phyloP scores from a whole-genome alignment of 2,329 filamentous ascomycete species.

The Aureobasidium lini region DNA sequence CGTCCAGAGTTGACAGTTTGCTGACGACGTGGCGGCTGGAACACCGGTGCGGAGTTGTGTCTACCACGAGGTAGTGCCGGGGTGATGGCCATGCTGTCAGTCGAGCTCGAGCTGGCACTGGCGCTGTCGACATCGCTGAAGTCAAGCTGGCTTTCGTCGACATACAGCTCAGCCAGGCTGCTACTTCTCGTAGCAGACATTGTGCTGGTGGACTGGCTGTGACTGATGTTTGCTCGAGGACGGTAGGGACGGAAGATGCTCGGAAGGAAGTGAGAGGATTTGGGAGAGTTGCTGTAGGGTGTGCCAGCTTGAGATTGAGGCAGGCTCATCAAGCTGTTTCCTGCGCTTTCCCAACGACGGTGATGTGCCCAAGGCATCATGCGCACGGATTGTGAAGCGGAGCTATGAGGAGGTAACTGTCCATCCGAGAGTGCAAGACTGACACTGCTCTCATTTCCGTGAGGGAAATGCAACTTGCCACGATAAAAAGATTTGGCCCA shows the following conservation, averaged over 20 bases:
- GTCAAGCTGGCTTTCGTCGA: slow-evolving; percentile 6
- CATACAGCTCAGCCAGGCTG: slow-evolving; percentile 8
- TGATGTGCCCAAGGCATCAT: slow-evolving; percentile 10
- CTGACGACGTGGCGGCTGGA: slow-evolving; percentile 1
- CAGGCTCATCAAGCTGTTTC: slow-evolving; percentile 6
- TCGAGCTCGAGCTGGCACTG: not conserved
- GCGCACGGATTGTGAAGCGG: not conserved
- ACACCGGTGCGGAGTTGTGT: not conserved
- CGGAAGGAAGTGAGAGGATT: slow-evolving; percentile 27
- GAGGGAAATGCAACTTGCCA: slow-evolving; percentile 20
- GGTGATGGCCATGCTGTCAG: slow-evolving; percentile 16
- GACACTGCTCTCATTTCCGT: slow-evolving; percentile 9
- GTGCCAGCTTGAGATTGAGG: not conserved
- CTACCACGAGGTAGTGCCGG: slow-evolving; percentile 11
- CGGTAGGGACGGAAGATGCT: slow-evolving; percentile 29
- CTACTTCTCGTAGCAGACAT: slow-evolving; percentile 12
- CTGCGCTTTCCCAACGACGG: slow-evolving; percentile 7
- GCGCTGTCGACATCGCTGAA: not conserved
- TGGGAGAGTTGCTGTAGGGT: slow-evolving; percentile 4
- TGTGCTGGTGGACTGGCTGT: slow-evolving; percentile 11
- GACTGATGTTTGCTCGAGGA: slow-evolving; percentile 17
- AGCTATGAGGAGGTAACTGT: not conserved
- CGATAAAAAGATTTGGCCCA: slow-evolving; percentile 32
- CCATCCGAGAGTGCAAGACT: slow-evolving; percentile 7
- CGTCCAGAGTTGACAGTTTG: not conserved